Conservation (phyloP, 1,284 basidiomycete species). For the Ceratorhiza oryzae-sativae region DNA sequence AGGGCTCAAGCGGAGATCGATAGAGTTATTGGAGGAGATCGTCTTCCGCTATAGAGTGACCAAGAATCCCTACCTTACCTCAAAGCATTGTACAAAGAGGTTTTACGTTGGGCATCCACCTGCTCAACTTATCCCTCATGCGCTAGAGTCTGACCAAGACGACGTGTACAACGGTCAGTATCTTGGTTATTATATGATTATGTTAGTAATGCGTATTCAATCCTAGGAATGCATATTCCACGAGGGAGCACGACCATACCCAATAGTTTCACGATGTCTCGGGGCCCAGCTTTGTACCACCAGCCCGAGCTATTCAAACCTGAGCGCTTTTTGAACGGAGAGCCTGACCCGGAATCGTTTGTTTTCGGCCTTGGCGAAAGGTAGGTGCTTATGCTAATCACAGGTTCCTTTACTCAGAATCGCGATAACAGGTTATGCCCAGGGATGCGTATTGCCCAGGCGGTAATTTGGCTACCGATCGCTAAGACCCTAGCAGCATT, state of each 20-base stretch:
- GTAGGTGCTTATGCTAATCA: neutral
- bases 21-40: conserved; percentile 28
- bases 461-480: conserved; percentile 21
- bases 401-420: neutral
- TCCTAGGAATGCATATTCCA: conserved; percentile 20
- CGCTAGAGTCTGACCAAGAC: neutral
- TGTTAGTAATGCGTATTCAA: neutral
- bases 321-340: conserved; percentile 5
- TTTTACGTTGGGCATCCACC: conserved; percentile 32
- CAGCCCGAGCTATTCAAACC: conserved; percentile 11
- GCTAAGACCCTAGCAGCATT: conserved; percentile 16
- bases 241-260: conserved; percentile 4
- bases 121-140: conserved; percentile 19
- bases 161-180: conserved; percentile 18
- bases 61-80: conserved; percentile 26
- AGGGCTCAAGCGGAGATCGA: conserved; percentile 37
- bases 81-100: conserved; percentile 35
- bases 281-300: conserved; percentile 5
- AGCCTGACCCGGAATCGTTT: neutral
- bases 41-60: conserved; percentile 33
- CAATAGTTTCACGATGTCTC: neutral
- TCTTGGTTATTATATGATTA: neutral
- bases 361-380: conserved; percentile 19
- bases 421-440: neutral
- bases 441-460: conserved; percentile 12